These are phyloP conservation scores for Geranium incanum DNA, from an alignment of 441 rosid genomes.

Conservation along the genomic window DNA sequence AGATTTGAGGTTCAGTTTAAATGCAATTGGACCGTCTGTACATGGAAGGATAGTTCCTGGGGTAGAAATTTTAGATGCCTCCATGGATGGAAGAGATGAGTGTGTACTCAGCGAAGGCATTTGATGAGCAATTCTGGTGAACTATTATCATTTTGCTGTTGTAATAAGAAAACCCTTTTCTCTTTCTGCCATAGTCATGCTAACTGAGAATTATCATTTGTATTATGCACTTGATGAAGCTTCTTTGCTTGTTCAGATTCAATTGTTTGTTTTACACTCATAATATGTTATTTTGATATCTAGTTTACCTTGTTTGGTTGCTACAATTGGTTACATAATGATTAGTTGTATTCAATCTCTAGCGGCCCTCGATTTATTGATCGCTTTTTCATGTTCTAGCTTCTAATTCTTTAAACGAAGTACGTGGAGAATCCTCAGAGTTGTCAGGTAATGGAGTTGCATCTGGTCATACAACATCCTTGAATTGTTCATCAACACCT, in stretches of 20 bases:
- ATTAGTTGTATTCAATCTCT: not conserved
- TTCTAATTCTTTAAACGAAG: slow-evolving; percentile 35
- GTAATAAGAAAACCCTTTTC: not conserved
- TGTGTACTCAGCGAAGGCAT: not conserved
- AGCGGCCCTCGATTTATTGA: not conserved
- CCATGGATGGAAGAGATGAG: not conserved
- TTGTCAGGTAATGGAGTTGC: slow-evolving; percentile 26
- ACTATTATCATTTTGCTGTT: not conserved
- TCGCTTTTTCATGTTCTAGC: slow-evolving; percentile 16
- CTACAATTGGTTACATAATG: not conserved
- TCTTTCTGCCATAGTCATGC: not conserved
- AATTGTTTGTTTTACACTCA: not conserved
- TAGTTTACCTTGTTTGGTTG: not conserved
- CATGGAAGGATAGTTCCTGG: not conserved
- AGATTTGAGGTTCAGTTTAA: not conserved
- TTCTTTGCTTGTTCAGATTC: not conserved
- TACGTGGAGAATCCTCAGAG: slow-evolving; percentile 33
- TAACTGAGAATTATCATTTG: not conserved
- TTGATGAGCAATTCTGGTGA: not conserved
- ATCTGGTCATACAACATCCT: slow-evolving; percentile 24
- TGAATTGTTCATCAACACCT: slow-evolving; percentile 24
- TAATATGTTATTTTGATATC: not conserved
- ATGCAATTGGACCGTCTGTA: not conserved
- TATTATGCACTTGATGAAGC: not conserved
- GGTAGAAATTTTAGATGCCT: not conserved